Percentiles rank a stretch among this genome's conserved stretches.
Evolutionary conservation across 1,284 basidiomycete species (phyloP).

Genomic region (Trichosporon inkin): DNA sequence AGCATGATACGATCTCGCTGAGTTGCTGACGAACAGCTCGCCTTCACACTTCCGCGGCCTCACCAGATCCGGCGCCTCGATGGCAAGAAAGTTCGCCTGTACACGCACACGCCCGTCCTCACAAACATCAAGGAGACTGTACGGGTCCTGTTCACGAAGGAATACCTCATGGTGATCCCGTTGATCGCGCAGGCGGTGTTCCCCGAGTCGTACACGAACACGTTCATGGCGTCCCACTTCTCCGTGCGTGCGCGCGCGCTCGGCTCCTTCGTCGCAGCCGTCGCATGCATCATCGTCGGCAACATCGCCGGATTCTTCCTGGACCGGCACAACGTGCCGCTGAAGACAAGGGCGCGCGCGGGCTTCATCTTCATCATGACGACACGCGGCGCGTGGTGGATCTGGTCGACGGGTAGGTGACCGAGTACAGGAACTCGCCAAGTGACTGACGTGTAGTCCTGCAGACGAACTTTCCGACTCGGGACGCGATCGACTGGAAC

Average conservation of each 20-base stretch:
- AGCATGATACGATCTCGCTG: slow-evolving; percentile 31
- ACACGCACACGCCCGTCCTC: slow-evolving; percentile 6
- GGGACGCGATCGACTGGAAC: slow-evolving; percentile 12
- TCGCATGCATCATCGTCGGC: slow-evolving; percentile 11
- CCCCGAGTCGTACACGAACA: slow-evolving; percentile 16
- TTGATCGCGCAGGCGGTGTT: slow-evolving; percentile 13
- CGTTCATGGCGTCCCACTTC: slow-evolving; percentile 13
- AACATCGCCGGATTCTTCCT: slow-evolving; percentile 9
- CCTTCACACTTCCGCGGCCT: slow-evolving; percentile 15
- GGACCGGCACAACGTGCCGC: background rate
- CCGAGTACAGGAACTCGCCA: too few species aligned
- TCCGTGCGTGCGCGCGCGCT: slow-evolving; percentile 10
- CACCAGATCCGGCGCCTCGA: slow-evolving; percentile 12
- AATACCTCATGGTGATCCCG: slow-evolving; percentile 12
- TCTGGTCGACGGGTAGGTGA: slow-evolving; percentile 10
- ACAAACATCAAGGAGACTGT: slow-evolving; percentile 2
- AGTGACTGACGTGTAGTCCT: background rate
- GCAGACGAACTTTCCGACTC: slow-evolving; percentile 6
- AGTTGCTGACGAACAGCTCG: slow-evolving; percentile 25
- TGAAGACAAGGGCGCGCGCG: background rate
- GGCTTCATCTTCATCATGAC: slow-evolving; percentile 12
- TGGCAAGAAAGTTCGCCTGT: slow-evolving; percentile 2
- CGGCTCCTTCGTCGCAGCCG: slow-evolving; percentile 6
- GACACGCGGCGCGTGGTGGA: slow-evolving; percentile 14
- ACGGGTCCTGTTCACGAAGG: background rate